Evolutionary conservation across 2,329 filamentous ascomycete species (phyloP), one percentile per base, ranked within the genome.

Genomic region (Talaromyces islandicus): DNA sequence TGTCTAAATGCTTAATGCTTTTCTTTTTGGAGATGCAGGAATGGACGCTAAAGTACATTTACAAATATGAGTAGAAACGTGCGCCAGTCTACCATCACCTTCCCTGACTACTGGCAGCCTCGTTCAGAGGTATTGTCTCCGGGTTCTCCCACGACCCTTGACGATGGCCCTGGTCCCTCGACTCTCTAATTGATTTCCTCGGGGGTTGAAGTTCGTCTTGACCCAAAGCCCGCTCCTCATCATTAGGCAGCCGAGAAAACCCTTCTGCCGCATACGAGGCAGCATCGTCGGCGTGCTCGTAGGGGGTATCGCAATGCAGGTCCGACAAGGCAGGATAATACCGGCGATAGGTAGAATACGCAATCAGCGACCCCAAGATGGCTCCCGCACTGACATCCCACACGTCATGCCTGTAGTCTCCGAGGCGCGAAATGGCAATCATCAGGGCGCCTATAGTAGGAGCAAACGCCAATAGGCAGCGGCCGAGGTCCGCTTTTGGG

Each of bases 341-440:
- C 55, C 85, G 75, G 58, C 84, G 75, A 69, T 86, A 88, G 7
- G 81, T 83, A 62, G 84, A 82, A 69, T 80, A 83, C 14, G 84
- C 80, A 3, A 87, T 75, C 1, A 73, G 59, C 30, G 85, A 74
- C 0, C 85, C 85, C 7, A 88, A 68, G 21, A 82, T 57, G 17
- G 79, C 81, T 0, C 85, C 85, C 7, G 75, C 75, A 3, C 81
- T 81, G 5, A 88, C 84, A 70, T 88, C 85, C 60, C 82, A 86
- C 2, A 86, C 82, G 69, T 87, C 85, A 63, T 88, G 85, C 27
- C 85, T 75, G 67, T 88, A 88, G 65, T 88, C 85, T 61, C 85
- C 84, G 38, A 85, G 74, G n/a, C 85, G 77, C 5, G 81, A 85
- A 46, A 86, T 82, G 0, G 85, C 85, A 60, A 88, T 84, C 70